Evolutionary conservation across 1,284 basidiomycete genomes (phyloP).

Genomic region (Irpex rosettiformis): DNA sequence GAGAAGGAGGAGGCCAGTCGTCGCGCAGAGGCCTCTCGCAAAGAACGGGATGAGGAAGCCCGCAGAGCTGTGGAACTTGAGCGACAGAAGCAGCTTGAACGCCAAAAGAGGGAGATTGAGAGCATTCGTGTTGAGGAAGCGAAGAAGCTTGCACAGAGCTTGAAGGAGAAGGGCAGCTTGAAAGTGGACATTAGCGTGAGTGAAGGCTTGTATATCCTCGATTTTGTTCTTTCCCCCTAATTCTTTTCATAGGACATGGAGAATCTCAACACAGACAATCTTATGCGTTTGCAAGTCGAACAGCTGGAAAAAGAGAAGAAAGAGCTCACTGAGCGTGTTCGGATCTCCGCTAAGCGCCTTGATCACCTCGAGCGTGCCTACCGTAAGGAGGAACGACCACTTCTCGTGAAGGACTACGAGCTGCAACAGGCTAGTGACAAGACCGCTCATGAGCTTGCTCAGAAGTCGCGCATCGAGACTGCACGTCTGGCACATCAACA

Average conservation of each 20-base stretch:
- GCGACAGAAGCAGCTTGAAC: slow-evolving; percentile 73
- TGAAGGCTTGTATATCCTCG: slow-evolving; percentile 17
- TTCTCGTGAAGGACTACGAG: slow-evolving; percentile 87
- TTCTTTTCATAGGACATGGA: slow-evolving; percentile 66
- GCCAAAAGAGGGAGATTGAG: slow-evolving; percentile 82
- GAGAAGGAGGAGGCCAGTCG: slow-evolving; percentile 89
- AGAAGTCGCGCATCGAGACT: slow-evolving; percentile 59
- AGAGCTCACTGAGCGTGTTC: slow-evolving; percentile 80
- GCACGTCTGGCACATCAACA: slow-evolving; percentile 64
- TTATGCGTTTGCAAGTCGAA: slow-evolving; percentile 91
- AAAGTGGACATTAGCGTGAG: slow-evolving; percentile 82
- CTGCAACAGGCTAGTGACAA: slow-evolving; percentile 79
- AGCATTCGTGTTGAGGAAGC: slow-evolving; percentile 82
- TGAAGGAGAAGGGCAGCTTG: slow-evolving; percentile 83
- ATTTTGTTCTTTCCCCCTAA: slow-evolving; percentile 1
- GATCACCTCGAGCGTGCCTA: slow-evolving; percentile 96
- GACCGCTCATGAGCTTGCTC: slow-evolving; percentile 64
- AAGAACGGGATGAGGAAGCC: slow-evolving; percentile 75
- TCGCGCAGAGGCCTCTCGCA: slow-evolving; percentile 68
- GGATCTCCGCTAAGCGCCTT: slow-evolving; percentile 86
- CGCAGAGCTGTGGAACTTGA: slow-evolving; percentile 67
- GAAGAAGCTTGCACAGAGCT: slow-evolving; percentile 83
- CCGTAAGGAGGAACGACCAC: slow-evolving; percentile 89
- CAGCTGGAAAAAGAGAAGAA: slow-evolving; percentile 98
- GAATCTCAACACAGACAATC: slow-evolving; percentile 81